Conservation (phyloP, 805 yeast species). For the Teunomyces kruisii region DNA sequence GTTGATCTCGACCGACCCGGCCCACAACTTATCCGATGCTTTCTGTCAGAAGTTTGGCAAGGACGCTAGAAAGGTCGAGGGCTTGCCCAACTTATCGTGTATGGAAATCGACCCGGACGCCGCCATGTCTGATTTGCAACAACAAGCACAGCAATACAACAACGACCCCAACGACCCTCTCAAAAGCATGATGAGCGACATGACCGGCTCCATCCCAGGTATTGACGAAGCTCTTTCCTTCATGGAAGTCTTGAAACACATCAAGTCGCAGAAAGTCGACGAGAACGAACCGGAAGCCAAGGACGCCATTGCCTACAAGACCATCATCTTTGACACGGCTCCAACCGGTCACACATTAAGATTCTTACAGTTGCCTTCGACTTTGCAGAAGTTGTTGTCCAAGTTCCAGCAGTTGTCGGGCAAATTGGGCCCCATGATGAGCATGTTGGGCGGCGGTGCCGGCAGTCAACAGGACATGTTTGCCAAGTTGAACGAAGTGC, state of each 20-base stretch:
- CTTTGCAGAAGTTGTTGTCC: conserved; percentile 80
- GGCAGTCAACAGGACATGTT: conserved; percentile 73
- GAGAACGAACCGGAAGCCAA: conserved; percentile 20
- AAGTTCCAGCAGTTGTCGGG: conserved; percentile 86
- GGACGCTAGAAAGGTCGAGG: conserved; percentile 92
- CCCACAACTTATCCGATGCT: conserved; percentile 96
- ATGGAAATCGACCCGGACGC: conserved; percentile 99
- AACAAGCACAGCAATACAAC: conserved; percentile 56
- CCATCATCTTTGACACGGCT: conserved; percentile 97
- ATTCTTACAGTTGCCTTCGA: conserved; percentile 90
- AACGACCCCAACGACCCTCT: conserved; percentile 64
- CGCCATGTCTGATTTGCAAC: conserved; percentile 79
- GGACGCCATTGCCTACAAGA: conserved; percentile 52
- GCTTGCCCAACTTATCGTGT: conserved; percentile 83
- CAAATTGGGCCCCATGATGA: conserved; percentile 87
- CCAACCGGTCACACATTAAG: conserved; percentile 98
- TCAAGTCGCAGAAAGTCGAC: conserved; percentile 64
- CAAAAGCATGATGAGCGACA: conserved; percentile 76
- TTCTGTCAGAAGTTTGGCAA: conserved; percentile 98
- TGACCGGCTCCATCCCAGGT: conserved; percentile 96
- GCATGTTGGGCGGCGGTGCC: conserved; percentile 75
- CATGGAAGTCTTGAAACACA: conserved; percentile 97
- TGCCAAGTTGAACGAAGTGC: conserved; percentile 74
- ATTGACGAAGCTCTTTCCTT: conserved; percentile 97
- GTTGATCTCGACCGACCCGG: conserved; percentile 96